Evolutionary conservation across 129 eudicot genomes (phyloP).

Genomic region (Saussurea involucrata): DNA sequence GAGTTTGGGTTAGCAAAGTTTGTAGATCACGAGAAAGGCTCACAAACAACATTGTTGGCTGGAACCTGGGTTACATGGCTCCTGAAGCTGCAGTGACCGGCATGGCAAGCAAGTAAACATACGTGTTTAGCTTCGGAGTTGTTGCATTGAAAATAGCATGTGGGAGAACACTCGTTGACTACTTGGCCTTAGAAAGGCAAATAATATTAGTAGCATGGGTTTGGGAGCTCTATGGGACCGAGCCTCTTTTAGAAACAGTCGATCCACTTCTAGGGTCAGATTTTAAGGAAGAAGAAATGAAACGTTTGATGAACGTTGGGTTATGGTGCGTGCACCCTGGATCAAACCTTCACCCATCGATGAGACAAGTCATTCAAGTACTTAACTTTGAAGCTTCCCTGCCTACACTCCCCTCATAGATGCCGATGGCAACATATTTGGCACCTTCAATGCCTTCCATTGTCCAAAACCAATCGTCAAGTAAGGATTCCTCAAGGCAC

Average conservation of each 20-base stretch:
- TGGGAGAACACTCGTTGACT: conserved; percentile 39
- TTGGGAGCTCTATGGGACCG: conserved; percentile 46
- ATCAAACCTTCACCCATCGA: conserved; percentile 26
- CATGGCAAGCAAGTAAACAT: conserved; percentile 46
- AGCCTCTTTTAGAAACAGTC: conserved; percentile 31
- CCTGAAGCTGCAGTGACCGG: conserved; percentile 45
- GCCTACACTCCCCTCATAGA: conserved; percentile 32
- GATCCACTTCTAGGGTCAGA: conserved; percentile 28
- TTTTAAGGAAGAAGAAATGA: conserved; percentile 25
- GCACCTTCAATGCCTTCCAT: conserved; percentile 8
- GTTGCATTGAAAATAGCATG: conserved; percentile 43
- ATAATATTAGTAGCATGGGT: conserved; percentile 31
- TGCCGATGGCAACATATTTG: conserved; percentile 28
- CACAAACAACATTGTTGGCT: conserved; percentile 35
- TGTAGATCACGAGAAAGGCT: conserved; percentile 43
- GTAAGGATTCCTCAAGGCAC: too few species aligned
- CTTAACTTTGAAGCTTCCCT: conserved; percentile 35
- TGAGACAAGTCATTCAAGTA: conserved; percentile 45
- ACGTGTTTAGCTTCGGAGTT: conserved; percentile 50
- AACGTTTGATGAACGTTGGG: conserved; percentile 41
- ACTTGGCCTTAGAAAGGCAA: conserved; percentile 9
- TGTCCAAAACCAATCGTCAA: too few species aligned
- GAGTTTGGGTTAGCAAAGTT: conserved; percentile 53
- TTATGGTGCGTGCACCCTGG: conserved; percentile 66
- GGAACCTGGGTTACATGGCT: conserved; percentile 61